Evolutionary conservation across 805 yeast species (phyloP).

Genomic region (Saccharomycopsis vini): DNA sequence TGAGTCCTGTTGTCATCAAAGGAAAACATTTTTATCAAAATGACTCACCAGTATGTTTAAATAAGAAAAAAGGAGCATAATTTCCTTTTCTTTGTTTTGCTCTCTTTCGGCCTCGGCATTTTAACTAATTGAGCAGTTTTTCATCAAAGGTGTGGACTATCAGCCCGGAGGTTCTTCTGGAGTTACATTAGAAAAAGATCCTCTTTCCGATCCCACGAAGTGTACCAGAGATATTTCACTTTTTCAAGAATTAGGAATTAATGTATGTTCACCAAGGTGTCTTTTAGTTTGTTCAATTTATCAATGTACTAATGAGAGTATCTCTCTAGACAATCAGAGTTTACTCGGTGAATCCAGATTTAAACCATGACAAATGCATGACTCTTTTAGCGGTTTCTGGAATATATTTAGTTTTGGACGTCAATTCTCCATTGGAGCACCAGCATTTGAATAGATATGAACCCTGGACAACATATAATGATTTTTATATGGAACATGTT

Average conservation of each 20-base stretch:
- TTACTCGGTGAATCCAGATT: slow-evolving; percentile 74
- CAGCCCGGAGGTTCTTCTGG: slow-evolving; percentile 95
- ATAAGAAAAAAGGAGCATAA: no score
- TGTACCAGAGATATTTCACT: slow-evolving; percentile 79
- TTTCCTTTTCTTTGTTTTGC: slow-evolving; percentile 19
- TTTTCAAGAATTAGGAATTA: slow-evolving; percentile 78
- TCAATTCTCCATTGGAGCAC: slow-evolving; percentile 72
- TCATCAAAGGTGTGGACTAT: slow-evolving; percentile 81
- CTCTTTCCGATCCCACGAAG: slow-evolving; percentile 57
- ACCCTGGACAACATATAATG: slow-evolving; percentile 84
- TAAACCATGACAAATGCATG: slow-evolving; percentile 88
- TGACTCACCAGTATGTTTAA: slow-evolving; percentile 49
- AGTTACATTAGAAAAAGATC: slow-evolving; percentile 49
- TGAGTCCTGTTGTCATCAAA: slow-evolving; percentile 60
- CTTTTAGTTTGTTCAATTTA: neutral
- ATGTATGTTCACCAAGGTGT: slow-evolving; percentile 29
- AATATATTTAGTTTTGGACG: slow-evolving; percentile 84
- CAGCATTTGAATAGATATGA: slow-evolving; percentile 85
- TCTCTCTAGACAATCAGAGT: slow-evolving; percentile 54
- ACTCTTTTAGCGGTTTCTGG: slow-evolving; percentile 84
- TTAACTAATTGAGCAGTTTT: slow-evolving; percentile 33
- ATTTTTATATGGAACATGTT: slow-evolving; percentile 61
- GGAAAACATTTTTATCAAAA: slow-evolving; percentile 71
- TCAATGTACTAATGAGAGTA: neutral
- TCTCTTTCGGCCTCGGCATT: neutral